Evolutionary conservation across 345 rosid genomes (phyloP).

Genomic region (Crucihimalaya himalaica): DNA sequence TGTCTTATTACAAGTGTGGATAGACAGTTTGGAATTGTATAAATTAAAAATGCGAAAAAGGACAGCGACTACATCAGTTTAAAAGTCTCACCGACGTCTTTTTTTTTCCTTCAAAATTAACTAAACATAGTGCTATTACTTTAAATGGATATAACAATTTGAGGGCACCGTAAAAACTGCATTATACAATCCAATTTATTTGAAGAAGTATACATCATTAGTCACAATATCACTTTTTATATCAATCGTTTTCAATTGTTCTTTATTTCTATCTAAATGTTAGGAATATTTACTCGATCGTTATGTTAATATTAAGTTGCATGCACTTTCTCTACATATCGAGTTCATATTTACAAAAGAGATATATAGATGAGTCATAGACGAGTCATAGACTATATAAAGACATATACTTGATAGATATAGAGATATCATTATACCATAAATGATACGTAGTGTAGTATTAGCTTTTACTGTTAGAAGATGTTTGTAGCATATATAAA

Average conservation of each 20-base stretch:
- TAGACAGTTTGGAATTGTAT: not conserved
- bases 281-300: slow-evolving; percentile 19
- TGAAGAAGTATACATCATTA: not conserved
- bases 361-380: slow-evolving; percentile 11
- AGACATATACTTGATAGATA: not conserved
- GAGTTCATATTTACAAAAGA: slow-evolving; percentile 18
- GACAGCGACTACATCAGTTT: slow-evolving; percentile 16
- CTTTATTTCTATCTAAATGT: not conserved
- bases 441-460: slow-evolving; percentile 22
- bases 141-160: not conserved
- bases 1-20: slow-evolving; percentile 9
- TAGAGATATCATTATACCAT: not conserved
- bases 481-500: not conserved
- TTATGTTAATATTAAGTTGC: not conserved
- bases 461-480: not conserved
- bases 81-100: slow-evolving; percentile 23
- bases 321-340: slow-evolving; percentile 26
- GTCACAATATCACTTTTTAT: not conserved
- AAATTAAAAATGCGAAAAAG: slow-evolving; percentile 2
- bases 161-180: not conserved
- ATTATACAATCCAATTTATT: not conserved
- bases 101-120: not conserved
- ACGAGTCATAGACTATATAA: slow-evolving; percentile 16
- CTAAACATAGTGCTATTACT: slow-evolving; percentile 13
- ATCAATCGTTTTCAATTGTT: not conserved